Evolutionary conservation across 2,329 filamentous ascomycete species (phyloP).

Genomic region (Fusarium circinatum): DNA sequence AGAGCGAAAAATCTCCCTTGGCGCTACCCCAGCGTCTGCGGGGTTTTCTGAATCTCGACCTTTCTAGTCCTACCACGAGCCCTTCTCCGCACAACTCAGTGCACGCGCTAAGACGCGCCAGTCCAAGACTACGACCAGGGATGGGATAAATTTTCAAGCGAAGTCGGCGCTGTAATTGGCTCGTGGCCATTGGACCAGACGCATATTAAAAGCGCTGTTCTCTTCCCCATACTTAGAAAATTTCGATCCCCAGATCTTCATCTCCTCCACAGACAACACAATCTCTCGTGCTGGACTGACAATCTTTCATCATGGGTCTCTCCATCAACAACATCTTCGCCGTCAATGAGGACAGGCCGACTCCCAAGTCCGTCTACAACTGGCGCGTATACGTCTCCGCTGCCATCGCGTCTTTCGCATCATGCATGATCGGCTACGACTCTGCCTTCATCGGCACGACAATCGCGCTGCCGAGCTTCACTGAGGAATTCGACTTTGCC

Average conservation of each 20-base stretch:
- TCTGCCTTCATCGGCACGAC: slow-evolving; percentile 84
- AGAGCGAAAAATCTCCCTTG: not conserved
- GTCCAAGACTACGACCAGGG: not conserved
- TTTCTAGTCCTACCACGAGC: slow-evolving; percentile 1
- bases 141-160: slow-evolving; percentile 16
- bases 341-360: slow-evolving; percentile 66
- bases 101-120: not conserved
- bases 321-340: slow-evolving; percentile 57
- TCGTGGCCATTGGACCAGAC: not conserved
- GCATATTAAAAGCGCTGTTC: not conserved
- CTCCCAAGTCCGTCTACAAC: slow-evolving; percentile 67
- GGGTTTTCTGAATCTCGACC: not conserved
- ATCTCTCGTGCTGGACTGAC: not conserved
- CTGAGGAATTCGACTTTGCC: slow-evolving; percentile 72
- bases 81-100: not conserved
- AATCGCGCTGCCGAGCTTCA: slow-evolving; percentile 75
- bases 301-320: not conserved
- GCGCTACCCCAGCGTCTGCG: slow-evolving; percentile 2
- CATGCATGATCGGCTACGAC: slow-evolving; percentile 70
- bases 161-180: not conserved
- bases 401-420: slow-evolving; percentile 64
- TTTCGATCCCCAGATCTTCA: not conserved
- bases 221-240: not conserved
- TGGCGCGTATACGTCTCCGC: slow-evolving; percentile 68
- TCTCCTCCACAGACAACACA: not conserved